Evolutionary conservation across 768 basidiomycete species (phyloP), one percentile per base, ranked within the genome.

Genomic region (Fistulinella prunicolor): DNA sequence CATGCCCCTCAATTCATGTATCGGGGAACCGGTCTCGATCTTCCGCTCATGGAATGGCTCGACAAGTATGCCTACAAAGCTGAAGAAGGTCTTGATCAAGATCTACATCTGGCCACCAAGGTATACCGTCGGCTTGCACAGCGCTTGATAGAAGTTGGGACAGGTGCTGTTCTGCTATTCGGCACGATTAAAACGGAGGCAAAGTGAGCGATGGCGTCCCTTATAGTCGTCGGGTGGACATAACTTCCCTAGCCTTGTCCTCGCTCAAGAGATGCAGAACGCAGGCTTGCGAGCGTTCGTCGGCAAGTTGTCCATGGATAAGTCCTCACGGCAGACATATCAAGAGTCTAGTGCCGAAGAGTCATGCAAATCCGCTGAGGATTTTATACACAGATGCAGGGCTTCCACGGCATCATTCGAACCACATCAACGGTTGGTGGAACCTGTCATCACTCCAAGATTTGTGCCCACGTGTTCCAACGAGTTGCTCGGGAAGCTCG

Each of bases 221-320:
- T 19, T 38, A 14, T n/a, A 28, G 30, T 39, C 46, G 3, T 24
- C 37, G 39, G 24, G 26, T 24, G 38, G 44, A 26, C 37, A 32
- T 37, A 26, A 30, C 0, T 17, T 12, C 44, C 24, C 9, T 41
- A 94, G 91, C 62, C 58, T 94, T 19, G 83, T 93, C 21, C 79
- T 95, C 0, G 91, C 92, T 4, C 70, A 81, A 29, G 75, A 72
- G 12, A 89, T 94, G 80, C 83, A 83, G 51, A 57, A 66, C 0
- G 78, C 78, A 17, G 90, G 93, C 5, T 55, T 94, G 16, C 74
- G 93, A 26, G 89, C 82, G 0, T 89, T 87, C 53, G 76, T 95
- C n/a, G 93, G 92, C 16, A 95, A 94, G 62, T 71, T 95, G 10
- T 90, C 89, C 0, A 94, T 94, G 92, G 90, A 93, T 63, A 82